These are phyloP conservation scores for Warburgia ugandensis DNA, from an alignment of 164 flowering plant genomes.

Conservation along the genomic window DNA sequence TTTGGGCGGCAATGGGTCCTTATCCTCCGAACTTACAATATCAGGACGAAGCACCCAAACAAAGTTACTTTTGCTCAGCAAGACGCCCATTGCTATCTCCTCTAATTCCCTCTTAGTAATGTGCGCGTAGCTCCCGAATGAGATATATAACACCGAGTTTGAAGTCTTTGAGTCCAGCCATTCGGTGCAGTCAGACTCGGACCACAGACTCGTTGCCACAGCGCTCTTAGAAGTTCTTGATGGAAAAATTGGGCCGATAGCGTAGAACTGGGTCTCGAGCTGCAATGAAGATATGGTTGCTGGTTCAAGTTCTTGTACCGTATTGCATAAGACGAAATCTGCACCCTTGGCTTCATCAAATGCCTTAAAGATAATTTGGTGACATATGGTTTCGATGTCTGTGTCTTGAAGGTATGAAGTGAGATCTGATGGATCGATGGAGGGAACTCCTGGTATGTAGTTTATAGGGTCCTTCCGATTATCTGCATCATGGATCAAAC, in stretches of 20 bases:
- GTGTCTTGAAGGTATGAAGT: constrained; percentile 61
- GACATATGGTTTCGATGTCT: constrained; percentile 37
- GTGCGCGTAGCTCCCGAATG: constrained; percentile 83
- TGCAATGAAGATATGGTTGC: constrained; percentile 49
- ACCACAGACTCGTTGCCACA: constrained; percentile 70
- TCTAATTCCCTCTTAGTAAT: constrained; percentile 32
- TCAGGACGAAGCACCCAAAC: constrained; percentile 78
- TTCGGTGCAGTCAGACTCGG: constrained; percentile 63
- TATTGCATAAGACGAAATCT: constrained; percentile 63
- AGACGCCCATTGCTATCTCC: constrained; percentile 65
- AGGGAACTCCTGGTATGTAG: constrained; percentile 69
- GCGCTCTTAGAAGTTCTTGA: constrained; percentile 24
- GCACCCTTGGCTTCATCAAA: constrained; percentile 48
- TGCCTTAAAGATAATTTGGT: constrained; percentile 50
- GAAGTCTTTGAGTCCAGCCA: constrained; percentile 60
- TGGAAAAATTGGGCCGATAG: constrained; percentile 64
- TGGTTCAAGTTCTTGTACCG: constrained; percentile 56
- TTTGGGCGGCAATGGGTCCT: constrained; percentile 42
- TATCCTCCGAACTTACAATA: constrained; percentile 44
- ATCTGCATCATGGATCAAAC: constrained; percentile 16
- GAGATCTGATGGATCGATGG: constrained; percentile 53
- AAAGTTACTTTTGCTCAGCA: constrained; percentile 41
- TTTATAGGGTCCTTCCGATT: constrained; percentile 47
- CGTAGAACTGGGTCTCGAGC: constrained; percentile 37
- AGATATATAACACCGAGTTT: constrained; percentile 66